Percentiles rank a stretch among this genome's conserved stretches.
Conservation (phyloP, 352 stramenopile species). For the Blastocystis sp. region DNA sequence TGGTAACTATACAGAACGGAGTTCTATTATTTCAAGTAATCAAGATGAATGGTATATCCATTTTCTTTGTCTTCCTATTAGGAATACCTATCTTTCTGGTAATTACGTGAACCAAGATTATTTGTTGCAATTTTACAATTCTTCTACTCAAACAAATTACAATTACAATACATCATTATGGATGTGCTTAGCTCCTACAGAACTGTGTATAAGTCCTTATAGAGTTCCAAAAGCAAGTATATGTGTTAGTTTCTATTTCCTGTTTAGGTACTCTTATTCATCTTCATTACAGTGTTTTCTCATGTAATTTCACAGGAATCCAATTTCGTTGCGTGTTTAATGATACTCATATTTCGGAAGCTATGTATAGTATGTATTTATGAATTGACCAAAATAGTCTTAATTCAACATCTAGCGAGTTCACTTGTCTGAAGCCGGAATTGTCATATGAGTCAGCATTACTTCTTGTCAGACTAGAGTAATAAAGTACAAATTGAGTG, state of each 20-base stretch:
- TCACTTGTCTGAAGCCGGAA: neutral
- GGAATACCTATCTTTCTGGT: neutral
- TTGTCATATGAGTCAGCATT: neutral
- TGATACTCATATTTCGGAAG: neutral
- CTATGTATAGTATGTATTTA: neutral
- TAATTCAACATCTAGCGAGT: neutral
- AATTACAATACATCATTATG: neutral
- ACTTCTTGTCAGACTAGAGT: neutral
- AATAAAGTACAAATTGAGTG: neutral
- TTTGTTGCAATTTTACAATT: neutral
- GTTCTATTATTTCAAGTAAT: neutral
- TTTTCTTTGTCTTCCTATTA: neutral
- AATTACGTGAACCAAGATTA: neutral
- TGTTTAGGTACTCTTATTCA: neutral
- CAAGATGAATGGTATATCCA: neutral
- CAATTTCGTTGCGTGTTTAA: neutral
- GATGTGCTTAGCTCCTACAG: neutral
- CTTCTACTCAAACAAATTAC: neutral
- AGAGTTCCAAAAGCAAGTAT: neutral
- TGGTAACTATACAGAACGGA: slow-evolving; percentile 5
- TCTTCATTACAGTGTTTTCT: neutral
- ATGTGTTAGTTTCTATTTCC: neutral
- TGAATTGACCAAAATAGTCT: neutral
- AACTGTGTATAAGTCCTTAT: neutral
- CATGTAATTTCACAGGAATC: neutral